phyloP scores from a whole-genome alignment of 768 basidiomycete species.

The Tubosaeta brunneosetosa region DNA sequence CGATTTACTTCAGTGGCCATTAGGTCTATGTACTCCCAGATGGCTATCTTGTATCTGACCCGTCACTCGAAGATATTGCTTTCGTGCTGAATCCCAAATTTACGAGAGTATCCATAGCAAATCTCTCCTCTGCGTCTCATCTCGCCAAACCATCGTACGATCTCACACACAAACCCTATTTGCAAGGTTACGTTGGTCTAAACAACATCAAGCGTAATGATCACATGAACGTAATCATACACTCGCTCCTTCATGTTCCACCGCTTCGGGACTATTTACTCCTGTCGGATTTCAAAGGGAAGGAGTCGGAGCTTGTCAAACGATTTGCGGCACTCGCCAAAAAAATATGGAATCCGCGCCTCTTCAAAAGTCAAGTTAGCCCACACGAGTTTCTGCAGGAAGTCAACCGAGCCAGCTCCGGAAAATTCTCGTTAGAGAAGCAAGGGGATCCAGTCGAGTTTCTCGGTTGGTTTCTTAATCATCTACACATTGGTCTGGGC shows the following conservation, averaged over 20 bases:
- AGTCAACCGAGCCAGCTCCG: conserved; percentile 82
- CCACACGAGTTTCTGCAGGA: conserved; percentile 99
- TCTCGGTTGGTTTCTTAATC: conserved; percentile 91
- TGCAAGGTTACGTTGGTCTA: conserved; percentile 91
- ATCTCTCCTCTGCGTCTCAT: conserved; percentile 53
- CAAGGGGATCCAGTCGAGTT: conserved; percentile 98
- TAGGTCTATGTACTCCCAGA: conserved; percentile 97
- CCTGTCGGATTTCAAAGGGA: conserved; percentile 66
- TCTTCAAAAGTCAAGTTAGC: conserved; percentile 97
- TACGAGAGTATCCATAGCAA: conserved; percentile 50
- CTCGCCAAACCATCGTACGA: conserved; percentile 80
- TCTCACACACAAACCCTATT: conserved; percentile 72
- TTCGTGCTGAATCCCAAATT: conserved; percentile 89
- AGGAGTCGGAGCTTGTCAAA: conserved; percentile 81
- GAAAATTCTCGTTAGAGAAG: conserved; percentile 88
- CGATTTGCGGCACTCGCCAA: conserved; percentile 85
- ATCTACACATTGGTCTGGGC: conserved; percentile 86
- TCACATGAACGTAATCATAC: conserved; percentile 96
- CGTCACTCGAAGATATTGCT: conserved; percentile 92
- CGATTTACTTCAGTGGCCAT: conserved; percentile 15
- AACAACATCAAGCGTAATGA: conserved; percentile 98
- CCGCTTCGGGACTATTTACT: conserved; percentile 87
- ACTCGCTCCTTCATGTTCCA: conserved; percentile 85
- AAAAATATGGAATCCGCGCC: conserved; percentile 92
- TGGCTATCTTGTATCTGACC: conserved; percentile 94